Percentiles rank a stretch among this genome's conserved stretches.
These are phyloP conservation scores for Penicillium manginii DNA, from an alignment of 495 filamentous ascomycete genomes.

Conservation along the genomic window DNA sequence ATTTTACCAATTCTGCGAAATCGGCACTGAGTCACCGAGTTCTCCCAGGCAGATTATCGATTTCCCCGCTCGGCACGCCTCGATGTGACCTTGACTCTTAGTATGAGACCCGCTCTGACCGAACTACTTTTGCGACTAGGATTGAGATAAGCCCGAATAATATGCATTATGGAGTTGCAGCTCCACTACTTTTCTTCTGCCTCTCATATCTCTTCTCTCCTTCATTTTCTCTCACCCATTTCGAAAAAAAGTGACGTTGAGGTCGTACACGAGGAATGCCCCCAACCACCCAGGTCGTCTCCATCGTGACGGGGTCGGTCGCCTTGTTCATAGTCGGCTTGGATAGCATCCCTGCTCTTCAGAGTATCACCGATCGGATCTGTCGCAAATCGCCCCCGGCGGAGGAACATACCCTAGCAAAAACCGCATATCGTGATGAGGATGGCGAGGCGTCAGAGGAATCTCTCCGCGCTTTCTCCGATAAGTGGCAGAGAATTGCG, in stretches of 20 bases:
- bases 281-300: constrained; percentile 21
- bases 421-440: constrained; percentile 32
- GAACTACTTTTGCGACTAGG: constrained; percentile 1
- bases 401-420: constrained; percentile 26
- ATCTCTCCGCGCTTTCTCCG: constrained; percentile 34
- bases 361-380: constrained; percentile 26
- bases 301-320: constrained; percentile 23
- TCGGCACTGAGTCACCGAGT: not conserved
- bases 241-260: not conserved
- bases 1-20: not conserved
- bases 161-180: not conserved
- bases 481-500: constrained; percentile 29
- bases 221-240: not conserved
- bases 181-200: not conserved
- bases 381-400: constrained; percentile 20
- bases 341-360: constrained; percentile 29
- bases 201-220: not conserved
- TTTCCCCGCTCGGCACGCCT: constrained; percentile 4
- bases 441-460: constrained; percentile 37
- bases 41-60: not conserved
- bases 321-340: constrained; percentile 31
- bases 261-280: constrained; percentile 30
- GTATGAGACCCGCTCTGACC: constrained; percentile 3
- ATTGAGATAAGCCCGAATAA: constrained; percentile 12
- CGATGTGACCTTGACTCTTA: not conserved